These are phyloP conservation scores for Mychonastes homosphaera DNA, from an alignment of 139 green algal species.

Conservation along the genomic window DNA sequence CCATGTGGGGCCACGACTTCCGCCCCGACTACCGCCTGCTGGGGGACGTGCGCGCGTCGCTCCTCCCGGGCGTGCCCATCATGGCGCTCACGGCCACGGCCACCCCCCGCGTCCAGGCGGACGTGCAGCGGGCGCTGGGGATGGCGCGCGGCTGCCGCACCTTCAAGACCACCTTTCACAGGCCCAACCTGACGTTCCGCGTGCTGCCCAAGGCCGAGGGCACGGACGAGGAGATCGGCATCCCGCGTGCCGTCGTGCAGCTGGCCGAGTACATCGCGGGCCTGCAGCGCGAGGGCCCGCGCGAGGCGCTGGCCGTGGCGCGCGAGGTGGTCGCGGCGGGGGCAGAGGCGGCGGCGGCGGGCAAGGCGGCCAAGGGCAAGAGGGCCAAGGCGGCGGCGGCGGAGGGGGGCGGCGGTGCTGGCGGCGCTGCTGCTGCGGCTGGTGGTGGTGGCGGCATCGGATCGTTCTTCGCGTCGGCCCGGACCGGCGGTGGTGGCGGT, in stretches of 20 bases:
- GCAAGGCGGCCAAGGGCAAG: background rate
- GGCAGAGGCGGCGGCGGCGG: background rate
- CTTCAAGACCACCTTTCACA: conserved; percentile 63
- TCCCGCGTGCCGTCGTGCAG: background rate
- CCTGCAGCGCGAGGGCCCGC: too few species aligned
- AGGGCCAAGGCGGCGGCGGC: conserved; percentile 1
- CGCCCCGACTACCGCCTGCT: conserved; percentile 58
- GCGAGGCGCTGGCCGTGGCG: background rate
- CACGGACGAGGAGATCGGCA: conserved; percentile 21
- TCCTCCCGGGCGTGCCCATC: conserved; percentile 36
- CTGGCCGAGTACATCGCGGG: conserved; percentile 40
- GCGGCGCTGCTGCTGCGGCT: too few species aligned
- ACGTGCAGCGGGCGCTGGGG: conserved; percentile 36
- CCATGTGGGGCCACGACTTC: conserved; percentile 93
- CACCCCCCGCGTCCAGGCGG: conserved; percentile 34
- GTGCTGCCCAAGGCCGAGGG: conserved; percentile 47
- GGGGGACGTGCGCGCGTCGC: background rate
- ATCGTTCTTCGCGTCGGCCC: too few species aligned
- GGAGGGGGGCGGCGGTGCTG: background rate
- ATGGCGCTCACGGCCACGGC: conserved; percentile 70
- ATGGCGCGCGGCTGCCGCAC: conserved; percentile 12
- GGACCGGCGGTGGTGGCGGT: too few species aligned
- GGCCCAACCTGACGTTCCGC: conserved; percentile 63
- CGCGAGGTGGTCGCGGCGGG: background rate
- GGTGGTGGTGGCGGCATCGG: too few species aligned